A percentile compares a stretch with the other conserved stretches of the same genome.
These are phyloP conservation scores for Brassica napus DNA, from an alignment of 345 rosid species.

Conservation along the genomic window Da-Ae NC_063442.1:15173501-15174000, in stretches of 20 bases:
- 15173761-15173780: constrained; percentile 79
- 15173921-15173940: constrained; percentile 16
- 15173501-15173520: constrained; percentile 95
- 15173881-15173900: constrained; percentile 49
- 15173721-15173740: constrained; percentile 68
- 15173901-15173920: constrained; percentile 50
- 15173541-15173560: constrained; percentile 75
- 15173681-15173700: constrained; percentile 67
- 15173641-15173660: constrained; percentile 53
- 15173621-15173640: constrained; percentile 80
- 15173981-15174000: no score
- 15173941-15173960: not conserved
- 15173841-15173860: constrained; percentile 58
- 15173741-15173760: constrained; percentile 77
- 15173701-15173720: constrained; percentile 73
- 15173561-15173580: constrained; percentile 77
- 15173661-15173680: constrained; percentile 58
- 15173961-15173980: not conserved
- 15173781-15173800: constrained; percentile 51
- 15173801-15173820: constrained; percentile 51
- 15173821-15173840: constrained; percentile 78
- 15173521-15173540: constrained; percentile 95
- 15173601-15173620: constrained; percentile 67
- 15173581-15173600: constrained; percentile 69
- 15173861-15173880: constrained; percentile 60